Conservation (phyloP, 2,329 filamentous ascomycete genomes). For the Zymoseptoria tritici region DNA sequence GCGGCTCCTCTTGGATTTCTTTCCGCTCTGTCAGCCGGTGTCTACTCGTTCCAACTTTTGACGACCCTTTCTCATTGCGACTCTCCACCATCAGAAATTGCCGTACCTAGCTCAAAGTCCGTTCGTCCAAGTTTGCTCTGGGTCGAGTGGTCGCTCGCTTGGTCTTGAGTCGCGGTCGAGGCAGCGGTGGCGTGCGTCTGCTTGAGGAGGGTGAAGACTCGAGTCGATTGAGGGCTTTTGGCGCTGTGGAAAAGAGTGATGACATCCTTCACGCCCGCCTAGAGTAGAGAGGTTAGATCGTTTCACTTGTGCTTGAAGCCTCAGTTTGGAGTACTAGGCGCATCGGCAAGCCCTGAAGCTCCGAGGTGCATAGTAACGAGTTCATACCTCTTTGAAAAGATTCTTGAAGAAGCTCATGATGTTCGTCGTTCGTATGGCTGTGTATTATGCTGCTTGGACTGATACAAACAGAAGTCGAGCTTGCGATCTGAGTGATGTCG, state of each 20-base stretch:
- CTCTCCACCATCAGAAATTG: background rate
- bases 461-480: background rate
- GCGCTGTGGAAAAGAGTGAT: constrained; percentile 95
- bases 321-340: background rate
- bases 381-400: constrained; percentile 40
- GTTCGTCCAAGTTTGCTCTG: constrained; percentile 54
- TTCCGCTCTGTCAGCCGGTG: constrained; percentile 4
- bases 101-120: constrained; percentile 65
- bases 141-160: constrained; percentile 58
- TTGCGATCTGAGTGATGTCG: background rate
- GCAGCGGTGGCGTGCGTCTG: constrained; percentile 65
- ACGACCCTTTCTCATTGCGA: background rate
- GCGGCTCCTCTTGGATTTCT: constrained; percentile 70
- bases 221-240: constrained; percentile 61
- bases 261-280: constrained; percentile 58
- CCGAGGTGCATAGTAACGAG: background rate
- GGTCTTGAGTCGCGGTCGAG: constrained; percentile 63
- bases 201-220: constrained; percentile 70
- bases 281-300: constrained; percentile 2
- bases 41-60: background rate
- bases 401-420: constrained; percentile 40
- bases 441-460: background rate
- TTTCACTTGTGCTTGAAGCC: background rate
- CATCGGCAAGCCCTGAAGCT: background rate
- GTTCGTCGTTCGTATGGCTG: background rate